Percentiles rank a stretch among this genome's conserved stretches.
Conservation (phyloP, 768 basidiomycete genomes). For the Tulasnella sp. region DNA sequence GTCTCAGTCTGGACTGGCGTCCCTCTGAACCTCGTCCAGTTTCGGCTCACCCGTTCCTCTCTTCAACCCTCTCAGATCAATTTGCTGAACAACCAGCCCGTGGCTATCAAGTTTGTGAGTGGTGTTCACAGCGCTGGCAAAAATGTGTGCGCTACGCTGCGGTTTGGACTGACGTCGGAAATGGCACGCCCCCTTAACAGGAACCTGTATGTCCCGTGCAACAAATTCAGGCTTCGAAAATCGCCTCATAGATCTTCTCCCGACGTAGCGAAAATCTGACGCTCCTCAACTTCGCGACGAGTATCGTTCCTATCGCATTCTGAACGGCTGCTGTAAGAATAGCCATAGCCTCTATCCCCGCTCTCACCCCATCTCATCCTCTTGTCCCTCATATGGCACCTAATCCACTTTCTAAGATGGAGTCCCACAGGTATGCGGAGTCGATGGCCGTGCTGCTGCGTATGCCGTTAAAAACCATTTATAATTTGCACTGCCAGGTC, state of each 20-base stretch:
- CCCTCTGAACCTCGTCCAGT: not conserved
- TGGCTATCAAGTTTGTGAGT: conserved; percentile 99
- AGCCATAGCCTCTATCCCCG: conserved; percentile 2
- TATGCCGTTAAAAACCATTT: conserved; percentile 65
- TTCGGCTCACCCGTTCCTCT: not conserved
- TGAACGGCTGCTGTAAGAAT: conserved; percentile 81
- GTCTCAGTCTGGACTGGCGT: conserved; percentile 12
- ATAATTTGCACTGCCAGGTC: conserved; percentile 55
- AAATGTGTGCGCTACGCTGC: not conserved
- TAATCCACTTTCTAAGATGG: conserved; percentile 3
- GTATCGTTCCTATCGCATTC: conserved; percentile 92
- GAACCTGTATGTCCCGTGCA: conserved; percentile 15
- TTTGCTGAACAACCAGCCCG: conserved; percentile 94
- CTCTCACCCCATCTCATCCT: not conserved
- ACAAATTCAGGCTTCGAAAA: not conserved
- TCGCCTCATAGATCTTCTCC: not conserved
- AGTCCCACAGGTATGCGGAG: conserved; percentile 20
- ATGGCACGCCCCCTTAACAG: conserved; percentile 15
- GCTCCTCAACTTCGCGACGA: conserved; percentile 97
- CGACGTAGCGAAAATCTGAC: conserved; percentile 56
- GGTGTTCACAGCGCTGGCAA: conserved; percentile 42
- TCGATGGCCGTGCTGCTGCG: conserved; percentile 19
- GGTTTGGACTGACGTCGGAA: not conserved
- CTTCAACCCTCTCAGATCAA: conserved; percentile 63
- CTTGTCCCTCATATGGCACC: not conserved